Conservation (phyloP, 1,284 basidiomycete species). For the Omphalotus olearius region DNA sequence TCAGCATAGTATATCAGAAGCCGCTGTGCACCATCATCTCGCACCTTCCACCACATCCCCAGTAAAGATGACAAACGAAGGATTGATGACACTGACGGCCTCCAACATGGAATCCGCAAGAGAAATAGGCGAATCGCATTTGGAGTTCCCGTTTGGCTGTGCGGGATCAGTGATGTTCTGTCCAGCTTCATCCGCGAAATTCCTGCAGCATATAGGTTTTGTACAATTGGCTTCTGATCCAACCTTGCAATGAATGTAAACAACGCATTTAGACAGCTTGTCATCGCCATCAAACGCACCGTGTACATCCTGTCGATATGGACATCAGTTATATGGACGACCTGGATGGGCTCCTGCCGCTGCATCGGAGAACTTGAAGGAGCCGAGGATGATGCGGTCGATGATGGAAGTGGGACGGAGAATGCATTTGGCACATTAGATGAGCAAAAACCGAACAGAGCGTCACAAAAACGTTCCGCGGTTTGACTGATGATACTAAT, state of each 20-base stretch:
- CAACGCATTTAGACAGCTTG: background rate
- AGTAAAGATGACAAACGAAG: slow-evolving; percentile 53
- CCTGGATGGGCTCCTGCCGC: slow-evolving; percentile 41
- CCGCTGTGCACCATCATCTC: slow-evolving; percentile 8
- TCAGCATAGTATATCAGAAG: background rate
- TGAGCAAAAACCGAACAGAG: slow-evolving; percentile 52
- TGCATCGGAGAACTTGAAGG: slow-evolving; percentile 26
- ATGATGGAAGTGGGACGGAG: slow-evolving; percentile 37
- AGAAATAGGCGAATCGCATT: slow-evolving; percentile 44
- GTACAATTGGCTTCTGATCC: slow-evolving; percentile 52
- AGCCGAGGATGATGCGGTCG: slow-evolving; percentile 16
- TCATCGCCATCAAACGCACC: slow-evolving; percentile 24
- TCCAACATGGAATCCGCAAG: slow-evolving; percentile 50
- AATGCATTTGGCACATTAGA: slow-evolving; percentile 39
- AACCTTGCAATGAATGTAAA: slow-evolving; percentile 22
- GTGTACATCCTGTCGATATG: slow-evolving; percentile 51
- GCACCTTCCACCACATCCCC: slow-evolving; percentile 59
- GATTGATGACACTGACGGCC: slow-evolving; percentile 34
- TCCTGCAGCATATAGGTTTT: slow-evolving; percentile 52
- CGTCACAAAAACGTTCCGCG: slow-evolving; percentile 52
- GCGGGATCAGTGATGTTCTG: slow-evolving; percentile 35
- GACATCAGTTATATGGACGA: slow-evolving; percentile 50
- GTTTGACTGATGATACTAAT: slow-evolving; percentile 45
- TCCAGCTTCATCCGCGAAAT: slow-evolving; percentile 36
- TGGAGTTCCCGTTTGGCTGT: slow-evolving; percentile 39